These are phyloP conservation scores for Termitomyces heimii DNA, from an alignment of 768 basidiomycete genomes.

Conservation along the genomic window DNA sequence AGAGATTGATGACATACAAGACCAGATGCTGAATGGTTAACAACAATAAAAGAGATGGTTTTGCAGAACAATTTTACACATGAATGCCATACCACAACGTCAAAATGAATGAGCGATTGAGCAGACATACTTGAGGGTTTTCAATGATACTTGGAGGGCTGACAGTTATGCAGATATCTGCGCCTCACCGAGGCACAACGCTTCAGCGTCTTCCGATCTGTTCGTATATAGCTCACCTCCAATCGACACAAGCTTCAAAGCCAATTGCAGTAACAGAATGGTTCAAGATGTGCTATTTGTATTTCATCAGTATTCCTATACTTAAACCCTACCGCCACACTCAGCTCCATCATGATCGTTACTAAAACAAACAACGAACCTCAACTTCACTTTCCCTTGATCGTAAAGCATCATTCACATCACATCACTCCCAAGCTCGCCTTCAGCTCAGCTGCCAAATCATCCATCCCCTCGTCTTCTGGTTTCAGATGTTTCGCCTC, in stretches of 20 bases:
- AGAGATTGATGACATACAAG: background rate
- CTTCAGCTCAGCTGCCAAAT: conserved; percentile 56
- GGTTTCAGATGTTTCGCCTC: conserved; percentile 42
- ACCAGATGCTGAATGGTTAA: background rate
- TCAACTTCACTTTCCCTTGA: background rate
- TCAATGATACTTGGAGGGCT: background rate
- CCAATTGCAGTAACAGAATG: background rate
- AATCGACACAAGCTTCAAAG: background rate
- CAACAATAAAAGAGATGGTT: background rate
- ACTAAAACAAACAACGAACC: background rate
- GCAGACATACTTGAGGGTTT: background rate
- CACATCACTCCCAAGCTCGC: conserved; percentile 55
- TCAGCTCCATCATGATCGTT: background rate
- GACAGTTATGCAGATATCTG: background rate
- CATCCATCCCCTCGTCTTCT: conserved; percentile 29
- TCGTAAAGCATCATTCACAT: background rate
- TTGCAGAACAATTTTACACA: background rate
- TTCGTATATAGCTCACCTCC: background rate
- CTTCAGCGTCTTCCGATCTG: background rate
- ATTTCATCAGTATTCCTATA: background rate
- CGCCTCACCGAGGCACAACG: background rate
- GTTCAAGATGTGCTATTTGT: background rate
- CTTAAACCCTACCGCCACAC: background rate
- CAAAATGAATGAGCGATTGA: background rate
- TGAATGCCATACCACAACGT: background rate